These are phyloP conservation scores for Rutidosis leptorrhynchoides DNA, from an alignment of 129 eudicot species.

Conservation along the genomic window DNA sequence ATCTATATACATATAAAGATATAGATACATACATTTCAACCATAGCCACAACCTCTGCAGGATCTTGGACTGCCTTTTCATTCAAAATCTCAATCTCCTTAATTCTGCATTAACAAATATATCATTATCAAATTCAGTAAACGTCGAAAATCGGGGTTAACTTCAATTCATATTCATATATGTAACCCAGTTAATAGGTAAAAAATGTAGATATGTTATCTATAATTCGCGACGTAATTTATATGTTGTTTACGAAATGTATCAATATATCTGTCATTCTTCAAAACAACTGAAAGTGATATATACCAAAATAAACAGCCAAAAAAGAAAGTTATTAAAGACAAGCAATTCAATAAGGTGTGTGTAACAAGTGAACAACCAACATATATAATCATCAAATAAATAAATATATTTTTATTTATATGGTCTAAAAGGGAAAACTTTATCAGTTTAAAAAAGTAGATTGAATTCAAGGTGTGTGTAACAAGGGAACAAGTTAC, in stretches of 20 bases:
- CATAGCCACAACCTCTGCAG: slow-evolving; percentile 37
- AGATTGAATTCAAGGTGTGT: too few relatives aligned
- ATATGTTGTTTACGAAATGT: neutral
- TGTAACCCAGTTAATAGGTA: too few relatives aligned
- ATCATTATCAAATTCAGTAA: neutral
- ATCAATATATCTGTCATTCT: neutral
- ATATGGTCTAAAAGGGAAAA: too few relatives aligned
- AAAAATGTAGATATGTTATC: too few relatives aligned
- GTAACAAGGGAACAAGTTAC: too few relatives aligned
- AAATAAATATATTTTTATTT: neutral
- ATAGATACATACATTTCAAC: slow-evolving; percentile 34
- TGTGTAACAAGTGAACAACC: slow-evolving; percentile 1
- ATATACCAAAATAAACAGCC: slow-evolving; percentile 16
- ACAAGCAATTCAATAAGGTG: neutral
- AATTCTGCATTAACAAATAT: slow-evolving; percentile 21
- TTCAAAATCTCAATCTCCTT: slow-evolving; percentile 31
- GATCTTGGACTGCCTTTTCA: slow-evolving; percentile 38
- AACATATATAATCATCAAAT: slow-evolving; percentile 3
- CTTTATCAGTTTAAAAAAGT: too few relatives aligned
- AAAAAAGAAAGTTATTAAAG: slow-evolving; percentile 15
- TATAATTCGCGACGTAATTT: neutral
- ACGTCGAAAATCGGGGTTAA: neutral
- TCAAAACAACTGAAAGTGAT: slow-evolving; percentile 20
- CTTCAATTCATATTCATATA: too few relatives aligned
- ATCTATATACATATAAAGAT: slow-evolving; percentile 10